Evolutionary conservation across 2,329 filamentous ascomycete genomes (phyloP).

Genomic region (Emmonsiellopsis sp.): DNA sequence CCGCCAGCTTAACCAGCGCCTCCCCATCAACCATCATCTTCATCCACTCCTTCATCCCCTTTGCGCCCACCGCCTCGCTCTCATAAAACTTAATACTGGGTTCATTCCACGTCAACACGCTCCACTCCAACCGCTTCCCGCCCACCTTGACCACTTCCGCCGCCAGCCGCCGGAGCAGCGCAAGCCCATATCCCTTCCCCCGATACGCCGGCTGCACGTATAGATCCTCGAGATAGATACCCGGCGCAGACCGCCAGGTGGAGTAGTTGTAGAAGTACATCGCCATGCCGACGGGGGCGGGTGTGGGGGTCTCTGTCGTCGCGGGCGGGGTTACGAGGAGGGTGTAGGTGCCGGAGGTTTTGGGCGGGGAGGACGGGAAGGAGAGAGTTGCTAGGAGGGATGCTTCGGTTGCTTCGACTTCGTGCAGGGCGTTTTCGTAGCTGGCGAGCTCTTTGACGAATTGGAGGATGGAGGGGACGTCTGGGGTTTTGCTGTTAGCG

Average conservation of each 20-base stretch:
- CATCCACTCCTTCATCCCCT: conserved; percentile 38
- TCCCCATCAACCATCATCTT: conserved; percentile 42
- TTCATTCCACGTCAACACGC: conserved; percentile 85
- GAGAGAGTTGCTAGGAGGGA: conserved; percentile 66
- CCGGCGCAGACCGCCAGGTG: conserved; percentile 79
- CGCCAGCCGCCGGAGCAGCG: conserved; percentile 66
- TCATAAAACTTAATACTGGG: conserved; percentile 80
- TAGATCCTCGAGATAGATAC: conserved; percentile 91
- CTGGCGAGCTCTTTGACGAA: conserved; percentile 78
- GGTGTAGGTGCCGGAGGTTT: conserved; percentile 60
- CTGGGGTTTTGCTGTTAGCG: conserved; percentile 35
- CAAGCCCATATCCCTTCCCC: conserved; percentile 69
- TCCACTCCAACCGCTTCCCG: conserved; percentile 78
- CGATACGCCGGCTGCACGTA: conserved; percentile 65
- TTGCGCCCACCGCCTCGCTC: conserved; percentile 36
- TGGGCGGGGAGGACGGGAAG: conserved; percentile 50
- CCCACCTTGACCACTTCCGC: conserved; percentile 63
- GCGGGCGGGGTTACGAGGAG: conserved; percentile 52
- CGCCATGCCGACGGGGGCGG: conserved; percentile 61
- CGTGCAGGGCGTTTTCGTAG: conserved; percentile 69
- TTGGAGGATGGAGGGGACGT: conserved; percentile 68
- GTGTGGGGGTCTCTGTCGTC: conserved; percentile 30
- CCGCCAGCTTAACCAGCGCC: conserved; percentile 32
- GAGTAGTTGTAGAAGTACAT: conserved; percentile 94
- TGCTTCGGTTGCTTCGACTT: conserved; percentile 69